A percentile compares a stretch with the other conserved stretches of the same genome.
phyloP scores from a whole-genome alignment of 768 basidiomycete genomes.

The Fomitopsis pulvina region DNA sequence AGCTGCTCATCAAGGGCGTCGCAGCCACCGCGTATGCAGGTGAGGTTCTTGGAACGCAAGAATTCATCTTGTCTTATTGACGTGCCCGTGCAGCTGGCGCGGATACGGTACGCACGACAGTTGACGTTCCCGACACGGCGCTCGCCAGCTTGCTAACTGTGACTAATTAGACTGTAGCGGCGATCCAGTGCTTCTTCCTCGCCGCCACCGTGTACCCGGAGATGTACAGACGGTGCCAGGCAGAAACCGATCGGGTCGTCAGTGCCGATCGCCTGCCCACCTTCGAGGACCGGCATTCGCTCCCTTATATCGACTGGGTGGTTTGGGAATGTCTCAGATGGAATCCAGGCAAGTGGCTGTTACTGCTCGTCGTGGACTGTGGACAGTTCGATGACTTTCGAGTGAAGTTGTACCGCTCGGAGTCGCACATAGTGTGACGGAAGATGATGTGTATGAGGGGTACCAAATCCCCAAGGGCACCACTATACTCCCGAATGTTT shows the following conservation, averaged over 20 bases:
- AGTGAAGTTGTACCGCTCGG: constrained; percentile 22
- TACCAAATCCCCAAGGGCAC: constrained; percentile 14
- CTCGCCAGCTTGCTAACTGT: constrained; percentile 24
- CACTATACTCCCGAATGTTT: constrained; percentile 16
- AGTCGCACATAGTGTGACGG: constrained; percentile 15
- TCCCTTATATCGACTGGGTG: constrained; percentile 25
- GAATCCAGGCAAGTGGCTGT: constrained; percentile 5
- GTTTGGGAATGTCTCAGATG: constrained; percentile 28
- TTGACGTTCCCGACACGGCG: constrained; percentile 11
- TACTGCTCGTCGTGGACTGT: constrained; percentile 9
- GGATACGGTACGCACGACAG: constrained; percentile 11
- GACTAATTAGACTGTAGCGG: constrained; percentile 21
- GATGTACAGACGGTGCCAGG: constrained; percentile 26
- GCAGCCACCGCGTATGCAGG: constrained; percentile 16
- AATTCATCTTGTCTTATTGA: neutral
- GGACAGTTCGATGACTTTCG: constrained; percentile 22
- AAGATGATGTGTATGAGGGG: constrained; percentile 17
- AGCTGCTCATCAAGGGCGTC: constrained; percentile 14
- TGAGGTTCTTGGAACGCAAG: constrained; percentile 1
- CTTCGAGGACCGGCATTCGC: constrained; percentile 18
- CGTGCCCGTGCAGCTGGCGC: constrained; percentile 11
- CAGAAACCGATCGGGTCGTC: constrained; percentile 33
- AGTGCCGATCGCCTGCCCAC: constrained; percentile 26
- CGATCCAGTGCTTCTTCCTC: constrained; percentile 23
- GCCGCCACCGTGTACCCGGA: constrained; percentile 28